These are phyloP conservation scores for Cyclotella cryptica DNA, from an alignment of 108 stramenopile genomes.

Conservation along the genomic window DNA sequence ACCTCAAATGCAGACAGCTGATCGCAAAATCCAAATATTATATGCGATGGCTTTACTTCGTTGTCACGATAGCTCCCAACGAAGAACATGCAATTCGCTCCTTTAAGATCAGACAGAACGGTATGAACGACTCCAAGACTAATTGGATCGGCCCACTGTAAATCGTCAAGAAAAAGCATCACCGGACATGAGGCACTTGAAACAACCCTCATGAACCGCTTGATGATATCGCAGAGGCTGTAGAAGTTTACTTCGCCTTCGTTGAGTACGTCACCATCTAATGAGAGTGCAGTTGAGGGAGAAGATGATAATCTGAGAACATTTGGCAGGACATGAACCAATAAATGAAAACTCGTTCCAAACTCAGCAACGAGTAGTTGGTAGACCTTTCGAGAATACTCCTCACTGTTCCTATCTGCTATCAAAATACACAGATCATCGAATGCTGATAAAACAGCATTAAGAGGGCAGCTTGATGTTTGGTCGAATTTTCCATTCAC, in stretches of 20 bases:
- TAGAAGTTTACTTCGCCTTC: slow-evolving; percentile 26
- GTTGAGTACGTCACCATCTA: background rate
- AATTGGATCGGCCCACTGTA: slow-evolving; percentile 46
- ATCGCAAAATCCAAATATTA: slow-evolving; percentile 6
- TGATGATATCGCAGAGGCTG: slow-evolving; percentile 45
- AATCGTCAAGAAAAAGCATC: slow-evolving; percentile 47
- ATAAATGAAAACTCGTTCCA: slow-evolving; percentile 33
- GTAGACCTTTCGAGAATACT: slow-evolving; percentile 11
- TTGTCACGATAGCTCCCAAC: slow-evolving; percentile 52
- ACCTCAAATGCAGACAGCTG: slow-evolving; percentile 20
- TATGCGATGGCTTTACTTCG: slow-evolving; percentile 28
- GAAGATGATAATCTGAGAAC: slow-evolving; percentile 16
- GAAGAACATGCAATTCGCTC: slow-evolving; percentile 30
- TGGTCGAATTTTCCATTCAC: slow-evolving; percentile 21
- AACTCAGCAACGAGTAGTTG: slow-evolving; percentile 32
- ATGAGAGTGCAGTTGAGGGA: background rate
- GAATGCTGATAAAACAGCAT: slow-evolving; percentile 37
- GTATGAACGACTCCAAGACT: slow-evolving; percentile 36
- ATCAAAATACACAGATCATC: slow-evolving; percentile 39
- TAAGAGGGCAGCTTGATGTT: slow-evolving; percentile 9
- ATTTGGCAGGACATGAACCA: slow-evolving; percentile 36
- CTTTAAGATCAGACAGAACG: slow-evolving; percentile 34
- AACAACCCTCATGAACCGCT: slow-evolving; percentile 42
- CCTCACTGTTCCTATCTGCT: background rate
- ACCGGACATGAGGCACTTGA: slow-evolving; percentile 37